These are phyloP conservation scores for Paraurostyla sp. DNA, from an alignment of 73 alveolate species.

Conservation along the genomic window DNA sequence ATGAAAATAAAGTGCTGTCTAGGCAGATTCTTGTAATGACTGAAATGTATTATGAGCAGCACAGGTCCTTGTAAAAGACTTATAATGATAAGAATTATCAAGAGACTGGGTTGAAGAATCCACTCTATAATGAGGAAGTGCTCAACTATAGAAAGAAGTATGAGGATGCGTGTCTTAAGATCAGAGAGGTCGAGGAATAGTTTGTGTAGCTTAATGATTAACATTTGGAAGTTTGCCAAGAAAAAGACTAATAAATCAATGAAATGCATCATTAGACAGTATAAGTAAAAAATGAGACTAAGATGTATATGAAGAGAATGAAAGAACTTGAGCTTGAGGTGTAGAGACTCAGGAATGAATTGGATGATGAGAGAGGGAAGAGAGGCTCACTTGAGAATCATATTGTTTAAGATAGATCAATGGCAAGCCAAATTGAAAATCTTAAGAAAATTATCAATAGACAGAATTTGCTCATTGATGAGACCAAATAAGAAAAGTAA, in stretches of 20 bases:
- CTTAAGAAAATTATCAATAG: not conserved
- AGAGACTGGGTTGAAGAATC: conserved; percentile 24
- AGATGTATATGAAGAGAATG: not conserved
- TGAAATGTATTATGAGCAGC: conserved; percentile 54
- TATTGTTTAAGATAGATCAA: not conserved
- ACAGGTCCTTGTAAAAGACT: conserved; percentile 14
- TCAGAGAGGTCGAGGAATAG: not conserved
- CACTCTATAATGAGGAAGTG: not conserved
- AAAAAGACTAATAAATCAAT: conserved; percentile 3
- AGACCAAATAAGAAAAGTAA: not conserved
- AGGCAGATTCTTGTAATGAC: conserved; percentile 23
- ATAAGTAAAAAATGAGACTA: not conserved
- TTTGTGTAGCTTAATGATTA: not conserved
- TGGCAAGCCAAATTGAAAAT: not conserved
- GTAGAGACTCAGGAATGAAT: not conserved
- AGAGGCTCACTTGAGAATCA: not conserved
- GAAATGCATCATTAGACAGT: not conserved
- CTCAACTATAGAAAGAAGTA: conserved; percentile 32
- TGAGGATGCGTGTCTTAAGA: not conserved
- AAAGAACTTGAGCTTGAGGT: conserved; percentile 19
- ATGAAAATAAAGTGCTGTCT: conserved; percentile 35
- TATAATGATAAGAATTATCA: conserved; percentile 57
- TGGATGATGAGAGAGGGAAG: conserved; percentile 31
- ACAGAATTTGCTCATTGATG: not conserved
- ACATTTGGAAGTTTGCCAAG: not conserved